Conservation (phyloP, 2,329 filamentous ascomycete genomes). For the Talaromyces sp. region DNA sequence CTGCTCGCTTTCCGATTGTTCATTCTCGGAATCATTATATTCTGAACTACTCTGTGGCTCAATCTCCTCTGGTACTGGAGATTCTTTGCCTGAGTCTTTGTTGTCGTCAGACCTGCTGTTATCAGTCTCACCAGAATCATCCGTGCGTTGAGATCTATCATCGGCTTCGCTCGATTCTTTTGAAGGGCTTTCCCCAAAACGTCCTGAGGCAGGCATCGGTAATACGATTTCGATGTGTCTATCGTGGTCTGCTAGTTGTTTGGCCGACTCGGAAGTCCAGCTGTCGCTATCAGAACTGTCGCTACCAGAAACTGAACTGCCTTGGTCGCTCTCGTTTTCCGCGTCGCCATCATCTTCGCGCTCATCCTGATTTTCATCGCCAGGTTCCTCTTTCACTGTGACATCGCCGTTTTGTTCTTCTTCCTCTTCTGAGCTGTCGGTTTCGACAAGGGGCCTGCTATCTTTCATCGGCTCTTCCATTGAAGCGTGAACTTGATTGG, state of each 20-base stretch:
- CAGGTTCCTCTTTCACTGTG: neutral
- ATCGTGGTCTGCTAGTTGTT: neutral
- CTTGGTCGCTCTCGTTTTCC: neutral
- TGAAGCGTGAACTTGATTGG: neutral
- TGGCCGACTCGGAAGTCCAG: neutral
- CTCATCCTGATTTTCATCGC: neutral
- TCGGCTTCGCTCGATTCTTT: neutral
- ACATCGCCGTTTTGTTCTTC: neutral
- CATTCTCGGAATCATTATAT: constrained; percentile 6
- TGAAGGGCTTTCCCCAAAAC: neutral
- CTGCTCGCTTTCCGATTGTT: neutral
- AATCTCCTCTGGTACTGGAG: neutral
- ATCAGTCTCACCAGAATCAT: neutral
- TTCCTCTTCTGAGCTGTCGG: neutral
- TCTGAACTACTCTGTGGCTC: neutral
- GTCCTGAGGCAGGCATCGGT: neutral
- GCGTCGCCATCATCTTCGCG: neutral
- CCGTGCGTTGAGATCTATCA: neutral
- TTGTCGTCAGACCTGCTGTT: neutral
- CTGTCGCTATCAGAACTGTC: neutral
- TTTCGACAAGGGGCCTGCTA: neutral
- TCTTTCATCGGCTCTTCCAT: neutral
- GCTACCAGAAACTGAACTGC: neutral
- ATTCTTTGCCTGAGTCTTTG: neutral
- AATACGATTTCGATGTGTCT: neutral